A percentile compares a stretch with the other conserved stretches of the same genome.
These are phyloP conservation scores for Phytophthora europaea DNA, from an alignment of 352 stramenopile genomes.

Conservation along the genomic window DNA sequence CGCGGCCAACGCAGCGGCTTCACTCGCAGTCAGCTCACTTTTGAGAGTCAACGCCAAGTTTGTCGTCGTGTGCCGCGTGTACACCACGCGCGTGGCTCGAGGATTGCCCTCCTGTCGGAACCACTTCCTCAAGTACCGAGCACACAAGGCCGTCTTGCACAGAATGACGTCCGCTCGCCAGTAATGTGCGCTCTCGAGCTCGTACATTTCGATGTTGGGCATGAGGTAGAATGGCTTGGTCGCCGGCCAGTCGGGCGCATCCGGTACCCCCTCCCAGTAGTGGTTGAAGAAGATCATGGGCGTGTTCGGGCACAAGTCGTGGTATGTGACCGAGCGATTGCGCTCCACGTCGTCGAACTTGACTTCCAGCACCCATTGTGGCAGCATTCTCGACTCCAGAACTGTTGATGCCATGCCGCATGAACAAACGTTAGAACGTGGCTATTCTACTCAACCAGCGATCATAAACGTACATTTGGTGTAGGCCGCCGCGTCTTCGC, in stretches of 20 bases:
- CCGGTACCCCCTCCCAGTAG: constrained; percentile 52
- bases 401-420: constrained; percentile 14
- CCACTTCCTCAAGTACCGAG: constrained; percentile 58
- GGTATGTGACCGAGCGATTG: constrained; percentile 47
- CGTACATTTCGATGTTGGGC: constrained; percentile 66
- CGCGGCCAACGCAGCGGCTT: constrained; percentile 3
- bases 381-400: constrained; percentile 51
- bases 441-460: no score
- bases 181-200: constrained; percentile 50
- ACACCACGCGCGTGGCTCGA: constrained; percentile 52
- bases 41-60: constrained; percentile 43
- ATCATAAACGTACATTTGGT: constrained; percentile 52
- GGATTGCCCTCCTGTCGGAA: constrained; percentile 68
- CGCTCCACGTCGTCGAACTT: constrained; percentile 33
- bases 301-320: constrained; percentile 62
- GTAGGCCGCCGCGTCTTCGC: constrained; percentile 70
- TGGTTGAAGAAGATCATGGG: constrained; percentile 64
- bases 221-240: constrained; percentile 55
- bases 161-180: constrained; percentile 56
- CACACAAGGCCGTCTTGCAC: constrained; percentile 59
- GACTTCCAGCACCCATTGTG: constrained; percentile 46
- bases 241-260: constrained; percentile 34
- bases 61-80: constrained; percentile 62
- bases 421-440: not conserved
- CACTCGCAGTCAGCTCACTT: constrained; percentile 11